Base-by-base conservation (phyloP, 1,284 basidiomycete genomes). In the Vanrija sp. region DNA sequence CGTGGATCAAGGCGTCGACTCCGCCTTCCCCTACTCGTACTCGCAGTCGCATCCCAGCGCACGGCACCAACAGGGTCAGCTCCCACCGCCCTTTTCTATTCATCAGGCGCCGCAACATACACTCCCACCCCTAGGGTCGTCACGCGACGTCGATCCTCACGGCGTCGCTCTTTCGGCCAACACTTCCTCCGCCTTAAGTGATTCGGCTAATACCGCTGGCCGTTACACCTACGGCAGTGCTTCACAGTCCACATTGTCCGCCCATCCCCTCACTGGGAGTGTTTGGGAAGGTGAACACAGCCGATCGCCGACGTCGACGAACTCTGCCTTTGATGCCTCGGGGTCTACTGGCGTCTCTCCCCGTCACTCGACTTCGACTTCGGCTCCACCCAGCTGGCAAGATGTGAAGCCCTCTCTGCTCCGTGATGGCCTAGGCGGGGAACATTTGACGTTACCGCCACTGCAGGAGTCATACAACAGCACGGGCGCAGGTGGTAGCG, bases 281-380 rank as follows among this genome's bases (percentile, higher is more conserved):
- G 6, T 51, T 9, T 51, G 50, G 50, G 50, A 51, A 29, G 55
- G 51, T 38, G 55, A 57, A 18, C 51, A 60, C 42, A 47, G 26
- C 12, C 47, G 50, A 3, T 52, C 59, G 1, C 52, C 55, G 4
- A 61, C 59, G 18, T 57, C 55, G 1, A 57, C 51, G 5, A 44
- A 18, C 19, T 51, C 50, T 5, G 28, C 38, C 19, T 51, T 51
- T 46, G 50, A 51, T 8, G 50, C 7, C 34, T 55, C 59, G n/a
- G 49, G 51, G 34, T 48, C 52, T 34, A 55, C 59, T 0, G 54
- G 43, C 3, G 38, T 60, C 6, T 51, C 50, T 9, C 51, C 55
- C 3, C 54, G 55, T 3, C 51, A 46, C 18, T 26, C 43, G 0
- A 42, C 34, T 34, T 34, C 38, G 3, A 43, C 38, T 8, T 10